Conservation (phyloP, 2,329 filamentous ascomycete species). For the Beauveria sp. region DNA sequence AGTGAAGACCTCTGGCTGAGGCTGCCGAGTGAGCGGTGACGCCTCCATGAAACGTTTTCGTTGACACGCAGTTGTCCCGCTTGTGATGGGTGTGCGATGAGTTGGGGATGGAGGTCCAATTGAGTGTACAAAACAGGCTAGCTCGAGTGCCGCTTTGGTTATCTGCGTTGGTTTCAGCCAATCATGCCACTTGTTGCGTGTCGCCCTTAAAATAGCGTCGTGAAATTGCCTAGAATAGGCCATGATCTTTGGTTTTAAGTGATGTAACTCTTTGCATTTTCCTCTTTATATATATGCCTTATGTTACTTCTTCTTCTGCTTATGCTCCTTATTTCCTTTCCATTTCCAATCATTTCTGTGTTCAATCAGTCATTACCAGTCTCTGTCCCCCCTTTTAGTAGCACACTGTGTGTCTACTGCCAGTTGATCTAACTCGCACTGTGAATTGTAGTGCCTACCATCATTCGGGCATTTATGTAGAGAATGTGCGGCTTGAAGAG, state of each 20-base stretch:
- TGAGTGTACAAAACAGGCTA: background rate
- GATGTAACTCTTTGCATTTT: background rate
- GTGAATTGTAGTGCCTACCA: too few relatives aligned
- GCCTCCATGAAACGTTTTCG: slow-evolving; percentile 56
- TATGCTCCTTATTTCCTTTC: too few relatives aligned
- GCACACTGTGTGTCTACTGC: too few relatives aligned
- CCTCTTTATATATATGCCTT: background rate
- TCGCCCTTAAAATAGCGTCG: background rate
- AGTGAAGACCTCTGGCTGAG: slow-evolving; percentile 81
- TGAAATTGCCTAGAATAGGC: background rate
- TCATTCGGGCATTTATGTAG: too few relatives aligned
- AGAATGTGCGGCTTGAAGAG: too few relatives aligned
- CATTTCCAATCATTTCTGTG: too few relatives aligned
- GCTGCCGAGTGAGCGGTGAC: slow-evolving; percentile 89
- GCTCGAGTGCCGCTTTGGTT: background rate
- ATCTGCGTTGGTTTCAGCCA: background rate
- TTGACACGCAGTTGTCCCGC: slow-evolving; percentile 2
- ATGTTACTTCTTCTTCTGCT: too few relatives aligned
- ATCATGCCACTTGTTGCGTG: background rate
- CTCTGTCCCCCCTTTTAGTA: too few relatives aligned
- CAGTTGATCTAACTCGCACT: too few relatives aligned
- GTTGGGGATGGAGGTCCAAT: background rate
- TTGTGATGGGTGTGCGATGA: background rate
- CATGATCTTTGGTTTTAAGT: too few relatives aligned
- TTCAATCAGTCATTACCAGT: too few relatives aligned